Evolutionary conservation across 2,329 filamentous ascomycete species (phyloP).

Genomic region (Penicillium crustosum): DNA sequence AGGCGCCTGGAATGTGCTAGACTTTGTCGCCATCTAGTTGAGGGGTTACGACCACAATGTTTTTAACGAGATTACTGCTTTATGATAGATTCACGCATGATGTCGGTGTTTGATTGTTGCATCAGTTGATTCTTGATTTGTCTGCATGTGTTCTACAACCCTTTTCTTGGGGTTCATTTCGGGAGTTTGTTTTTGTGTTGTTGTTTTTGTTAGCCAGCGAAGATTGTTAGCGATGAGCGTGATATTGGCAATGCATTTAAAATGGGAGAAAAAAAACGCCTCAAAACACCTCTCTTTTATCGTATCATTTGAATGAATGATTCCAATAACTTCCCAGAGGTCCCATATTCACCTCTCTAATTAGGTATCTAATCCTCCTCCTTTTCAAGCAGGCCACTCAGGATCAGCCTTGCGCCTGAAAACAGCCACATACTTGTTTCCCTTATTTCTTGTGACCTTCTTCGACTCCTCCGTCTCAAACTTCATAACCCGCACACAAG

Average conservation of each 20-base stretch:
- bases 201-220: conserved; percentile 11
- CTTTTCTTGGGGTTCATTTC: conserved; percentile 1
- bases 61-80: conserved; percentile 6
- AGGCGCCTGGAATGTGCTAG: conserved; percentile 48
- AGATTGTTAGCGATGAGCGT: conserved; percentile 12
- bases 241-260: conserved; percentile 21
- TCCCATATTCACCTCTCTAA: neutral
- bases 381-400: conserved; percentile 56
- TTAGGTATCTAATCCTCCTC: neutral
- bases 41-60: neutral
- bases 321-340: neutral
- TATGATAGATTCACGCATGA: conserved; percentile 20
- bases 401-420: conserved; percentile 81
- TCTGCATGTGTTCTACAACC: conserved; percentile 7
- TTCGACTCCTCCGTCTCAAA: conserved; percentile 93
- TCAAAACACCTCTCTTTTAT: conserved; percentile 13
- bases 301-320: neutral
- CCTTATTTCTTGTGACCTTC: conserved; percentile 89
- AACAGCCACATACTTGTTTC: conserved; percentile 85
- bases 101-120: conserved; percentile 16
- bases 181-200: neutral
- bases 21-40: neutral
- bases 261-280: conserved; percentile 12
- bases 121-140: conserved; percentile 12
- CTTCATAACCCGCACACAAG: conserved; percentile 63